phyloP scores from a whole-genome alignment of 371 early-diverging fungal genomes.

The Mortierella sp. region DNA sequence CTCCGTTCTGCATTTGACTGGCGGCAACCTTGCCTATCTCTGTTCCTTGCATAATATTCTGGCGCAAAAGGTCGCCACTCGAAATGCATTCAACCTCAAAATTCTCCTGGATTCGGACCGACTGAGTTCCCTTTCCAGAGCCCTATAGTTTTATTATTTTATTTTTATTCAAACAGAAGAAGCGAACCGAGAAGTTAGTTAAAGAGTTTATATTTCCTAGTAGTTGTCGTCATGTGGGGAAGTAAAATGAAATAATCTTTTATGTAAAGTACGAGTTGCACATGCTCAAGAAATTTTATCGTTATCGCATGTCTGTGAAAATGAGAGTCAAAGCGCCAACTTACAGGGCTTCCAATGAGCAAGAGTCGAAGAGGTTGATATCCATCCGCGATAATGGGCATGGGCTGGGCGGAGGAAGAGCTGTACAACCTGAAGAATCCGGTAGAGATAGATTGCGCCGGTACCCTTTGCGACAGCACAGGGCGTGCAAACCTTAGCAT shows the following conservation, averaged over 20 bases:
- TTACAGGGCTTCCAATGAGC: slow-evolving; percentile 73
- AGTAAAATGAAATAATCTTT: background rate
- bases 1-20: slow-evolving; percentile 71
- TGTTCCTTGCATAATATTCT: slow-evolving; percentile 79
- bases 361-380: slow-evolving; percentile 63
- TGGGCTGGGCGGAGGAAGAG: slow-evolving; percentile 24
- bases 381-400: slow-evolving; percentile 39
- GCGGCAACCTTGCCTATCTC: slow-evolving; percentile 75
- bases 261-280: slow-evolving; percentile 3
- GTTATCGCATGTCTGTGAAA: background rate
- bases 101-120: slow-evolving; percentile 75
- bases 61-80: slow-evolving; percentile 88
- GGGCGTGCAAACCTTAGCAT: background rate
- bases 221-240: slow-evolving; percentile 13
- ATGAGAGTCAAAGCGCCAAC: slow-evolving; percentile 14
- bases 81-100: slow-evolving; percentile 80
- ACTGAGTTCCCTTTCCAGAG: slow-evolving; percentile 91
- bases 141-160: slow-evolving; percentile 65
- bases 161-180: background rate
- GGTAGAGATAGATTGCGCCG: background rate
- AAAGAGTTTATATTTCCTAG: too few relatives aligned
- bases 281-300: background rate
- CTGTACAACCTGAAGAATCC: slow-evolving; percentile 22
- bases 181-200: background rate
- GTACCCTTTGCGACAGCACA: background rate